These are phyloP conservation scores for Camelina hispida DNA, from an alignment of 345 rosid species.

Conservation along the genomic window DNA sequence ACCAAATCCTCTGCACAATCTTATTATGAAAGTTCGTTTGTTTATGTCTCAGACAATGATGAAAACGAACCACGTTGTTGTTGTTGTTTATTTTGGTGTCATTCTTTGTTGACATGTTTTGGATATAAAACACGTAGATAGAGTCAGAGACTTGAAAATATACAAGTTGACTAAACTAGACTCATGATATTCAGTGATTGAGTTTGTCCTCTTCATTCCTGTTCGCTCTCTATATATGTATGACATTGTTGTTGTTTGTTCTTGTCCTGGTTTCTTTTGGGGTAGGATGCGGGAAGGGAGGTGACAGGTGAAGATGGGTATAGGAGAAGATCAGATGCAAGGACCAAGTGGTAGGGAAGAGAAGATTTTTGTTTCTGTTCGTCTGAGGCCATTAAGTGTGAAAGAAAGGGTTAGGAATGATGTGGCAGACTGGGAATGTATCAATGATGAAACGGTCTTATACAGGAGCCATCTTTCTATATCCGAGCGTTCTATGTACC, in stretches of 20 bases:
- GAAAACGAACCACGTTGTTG: constrained; percentile 26
- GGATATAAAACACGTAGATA: constrained; percentile 37
- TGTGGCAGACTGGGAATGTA: constrained; percentile 92
- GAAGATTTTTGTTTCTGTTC: constrained; percentile 83
- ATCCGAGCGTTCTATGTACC: constrained; percentile 91
- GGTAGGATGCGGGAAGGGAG: constrained; percentile 43
- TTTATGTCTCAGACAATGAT: constrained; percentile 44
- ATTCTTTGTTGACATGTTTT: constrained; percentile 31
- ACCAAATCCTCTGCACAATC: constrained; percentile 45
- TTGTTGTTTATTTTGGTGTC: constrained; percentile 35
- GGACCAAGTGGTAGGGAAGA: constrained; percentile 55
- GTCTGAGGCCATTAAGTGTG: constrained; percentile 83
- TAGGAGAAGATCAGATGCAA: constrained; percentile 60
- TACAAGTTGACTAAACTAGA: constrained; percentile 44
- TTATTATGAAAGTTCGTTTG: constrained; percentile 38
- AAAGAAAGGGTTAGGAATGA: constrained; percentile 77
- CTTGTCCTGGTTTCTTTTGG: constrained; percentile 51
- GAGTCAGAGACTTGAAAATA: constrained; percentile 41
- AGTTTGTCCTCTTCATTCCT: constrained; percentile 37
- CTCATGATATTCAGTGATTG: constrained; percentile 52
- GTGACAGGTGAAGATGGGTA: constrained; percentile 57
- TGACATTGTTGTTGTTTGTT: constrained; percentile 30
- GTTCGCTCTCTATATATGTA: background rate
- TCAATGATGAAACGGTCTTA: constrained; percentile 67
- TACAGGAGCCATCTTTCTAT: constrained; percentile 73